Evolutionary conservation across 805 yeast species (phyloP), one percentile per base, ranked within the genome.

Genomic region (Starmerella etchellsii): DNA sequence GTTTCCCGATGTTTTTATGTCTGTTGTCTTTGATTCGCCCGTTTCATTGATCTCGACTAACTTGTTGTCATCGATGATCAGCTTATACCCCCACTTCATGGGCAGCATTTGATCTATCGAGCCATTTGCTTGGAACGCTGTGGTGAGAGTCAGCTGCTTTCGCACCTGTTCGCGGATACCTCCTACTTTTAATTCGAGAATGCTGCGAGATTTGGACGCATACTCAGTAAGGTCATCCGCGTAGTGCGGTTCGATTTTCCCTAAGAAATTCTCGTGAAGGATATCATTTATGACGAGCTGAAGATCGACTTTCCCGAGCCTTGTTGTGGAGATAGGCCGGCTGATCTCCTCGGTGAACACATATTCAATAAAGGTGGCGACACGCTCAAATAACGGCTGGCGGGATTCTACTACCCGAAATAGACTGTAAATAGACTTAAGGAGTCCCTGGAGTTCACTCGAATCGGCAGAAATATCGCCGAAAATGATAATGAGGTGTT

Each of bases 241-340:
- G 13, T 14, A 22, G 11, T 6, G 11, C 2, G 25, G 22, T 2
- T 30, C 37, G 19, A 38, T 30, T 5, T n/a, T 14, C 11, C 48
- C 46, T 2, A 39, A 11, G 2, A 42, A 28, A 1, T 13, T 15
- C 20, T 30, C 30, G 6, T 28, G 3, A 15, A 33, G 15, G 5
- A 45, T 23, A 3, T 34, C 21, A n/a, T 30, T 21, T 3, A 29
- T 31, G 8, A 42, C 40, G 2, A 25, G 26, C 2, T 16, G 22
- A 7, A 37, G 15, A 3, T 22, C n/a, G 2, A 36, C 41, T 5
- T 34, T 19, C 14, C 26, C 21, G 5, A 35, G 1, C 14, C 29
- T 27, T 16, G 53, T 41, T 6, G 46, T 48, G 7, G 42, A 40
- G 16, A 49, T 48, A 11, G 51, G 47, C 20, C 53, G 36, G 34